phyloP scores from a whole-genome alignment of 129 eudicot species.

The Artemisia argyi region DNA sequence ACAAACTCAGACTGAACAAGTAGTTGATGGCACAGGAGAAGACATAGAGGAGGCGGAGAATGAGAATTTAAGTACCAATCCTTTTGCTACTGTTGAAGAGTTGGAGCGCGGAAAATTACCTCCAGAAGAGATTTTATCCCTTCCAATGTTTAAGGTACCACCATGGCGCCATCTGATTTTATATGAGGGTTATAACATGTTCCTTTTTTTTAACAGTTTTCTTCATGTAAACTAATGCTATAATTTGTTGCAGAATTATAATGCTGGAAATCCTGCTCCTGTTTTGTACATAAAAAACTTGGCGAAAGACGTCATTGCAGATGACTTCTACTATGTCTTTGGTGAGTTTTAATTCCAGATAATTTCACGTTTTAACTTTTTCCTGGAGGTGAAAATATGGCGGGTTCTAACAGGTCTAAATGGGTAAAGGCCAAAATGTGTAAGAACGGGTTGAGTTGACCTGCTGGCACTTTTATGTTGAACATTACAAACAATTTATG shows the following conservation, averaged over 20 bases:
- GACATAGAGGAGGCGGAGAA: slow-evolving; percentile 34
- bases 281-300: slow-evolving; percentile 88
- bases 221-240: not conserved
- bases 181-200: not conserved
- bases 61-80: slow-evolving; percentile 27
- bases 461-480: no score
- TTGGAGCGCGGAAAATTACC: slow-evolving; percentile 73
- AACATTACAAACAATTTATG: no score
- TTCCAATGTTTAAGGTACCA: slow-evolving; percentile 93
- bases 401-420: no score
- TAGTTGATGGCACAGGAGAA: slow-evolving; percentile 30
- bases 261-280: slow-evolving; percentile 77
- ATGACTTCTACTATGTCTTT: slow-evolving; percentile 80
- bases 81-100: slow-evolving; percentile 66
- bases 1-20: slow-evolving; percentile 50
- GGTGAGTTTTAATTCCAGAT: slow-evolving; percentile 41
- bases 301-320: slow-evolving; percentile 82
- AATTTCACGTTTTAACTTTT: no score
- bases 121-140: slow-evolving; percentile 87
- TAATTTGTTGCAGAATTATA: slow-evolving; percentile 67
- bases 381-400: no score
- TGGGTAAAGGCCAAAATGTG: no score
- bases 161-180: not conserved
- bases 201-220: not conserved
- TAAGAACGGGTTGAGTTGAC: no score